These are phyloP conservation scores for Talaromyces ruber DNA, from an alignment of 495 filamentous ascomycete species.

Conservation along the genomic window DNA sequence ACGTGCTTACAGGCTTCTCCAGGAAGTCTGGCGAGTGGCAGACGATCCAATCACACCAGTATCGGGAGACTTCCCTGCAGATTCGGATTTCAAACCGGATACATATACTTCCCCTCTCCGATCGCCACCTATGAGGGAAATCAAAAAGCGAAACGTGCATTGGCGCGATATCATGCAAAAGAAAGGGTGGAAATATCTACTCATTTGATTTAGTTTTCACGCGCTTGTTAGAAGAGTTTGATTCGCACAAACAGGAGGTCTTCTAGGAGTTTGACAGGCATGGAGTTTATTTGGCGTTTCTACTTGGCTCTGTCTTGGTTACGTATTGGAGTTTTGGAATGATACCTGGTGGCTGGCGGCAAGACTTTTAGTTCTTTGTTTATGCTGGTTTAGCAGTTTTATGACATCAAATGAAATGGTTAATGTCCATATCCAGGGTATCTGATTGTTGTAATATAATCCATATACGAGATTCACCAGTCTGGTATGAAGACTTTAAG, in stretches of 20 bases:
- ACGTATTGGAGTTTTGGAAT: neutral
- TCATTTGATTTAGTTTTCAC: slow-evolving; percentile 53
- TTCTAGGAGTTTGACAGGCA: neutral
- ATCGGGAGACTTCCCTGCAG: slow-evolving; percentile 19
- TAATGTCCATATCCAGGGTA: neutral
- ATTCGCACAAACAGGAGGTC: neutral
- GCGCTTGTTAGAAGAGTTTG: neutral
- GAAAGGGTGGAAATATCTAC: slow-evolving; percentile 85
- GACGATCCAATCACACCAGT: slow-evolving; percentile 42
- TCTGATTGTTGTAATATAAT: no score
- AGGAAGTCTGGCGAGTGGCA: slow-evolving; percentile 71
- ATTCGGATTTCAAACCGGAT: slow-evolving; percentile 9
- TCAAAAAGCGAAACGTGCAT: slow-evolving; percentile 59
- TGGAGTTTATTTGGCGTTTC: neutral
- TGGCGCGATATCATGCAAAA: slow-evolving; percentile 93
- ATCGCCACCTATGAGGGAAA: slow-evolving; percentile 9
- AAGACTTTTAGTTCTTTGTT: neutral
- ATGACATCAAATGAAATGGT: neutral
- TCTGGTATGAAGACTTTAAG: no score
- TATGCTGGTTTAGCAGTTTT: neutral
- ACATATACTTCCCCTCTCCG: slow-evolving; percentile 11
- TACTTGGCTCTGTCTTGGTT: neutral
- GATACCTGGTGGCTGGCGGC: neutral
- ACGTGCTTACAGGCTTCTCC: slow-evolving; percentile 66
- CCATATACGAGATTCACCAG: no score